These are phyloP conservation scores for Solanum corneliomulleri DNA, from an alignment of 257 asterid genomes.

Conservation along the genomic window DNA sequence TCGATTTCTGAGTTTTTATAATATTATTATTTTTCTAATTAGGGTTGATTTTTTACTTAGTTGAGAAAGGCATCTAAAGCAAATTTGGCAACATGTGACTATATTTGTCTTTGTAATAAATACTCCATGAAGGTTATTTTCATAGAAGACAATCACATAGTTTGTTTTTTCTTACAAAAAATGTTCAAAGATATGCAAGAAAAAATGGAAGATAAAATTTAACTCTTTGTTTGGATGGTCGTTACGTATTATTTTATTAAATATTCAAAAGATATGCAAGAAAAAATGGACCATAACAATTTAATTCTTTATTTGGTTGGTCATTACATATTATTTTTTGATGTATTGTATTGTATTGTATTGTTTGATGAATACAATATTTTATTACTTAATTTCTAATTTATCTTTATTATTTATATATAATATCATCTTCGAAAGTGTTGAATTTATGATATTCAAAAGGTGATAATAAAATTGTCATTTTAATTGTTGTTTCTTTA, in stretches of 20 bases:
- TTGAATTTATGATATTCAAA: neutral
- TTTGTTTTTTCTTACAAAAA: neutral
- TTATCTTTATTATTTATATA: neutral
- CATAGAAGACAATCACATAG: neutral
- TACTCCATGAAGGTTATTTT: neutral
- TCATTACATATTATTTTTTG: neutral
- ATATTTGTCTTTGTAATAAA: neutral
- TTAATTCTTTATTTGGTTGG: neutral
- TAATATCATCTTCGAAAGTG: neutral
- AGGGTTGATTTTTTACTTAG: neutral
- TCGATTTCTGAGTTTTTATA: neutral
- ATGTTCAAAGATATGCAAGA: neutral
- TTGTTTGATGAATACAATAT: neutral
- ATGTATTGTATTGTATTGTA: neutral
- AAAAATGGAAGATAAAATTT: neutral
- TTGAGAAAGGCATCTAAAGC: neutral
- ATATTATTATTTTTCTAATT: neutral
- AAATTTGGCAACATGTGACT: neutral
- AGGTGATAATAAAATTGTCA: too few relatives aligned
- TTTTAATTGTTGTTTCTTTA: neutral
- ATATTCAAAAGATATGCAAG: neutral
- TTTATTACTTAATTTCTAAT: neutral
- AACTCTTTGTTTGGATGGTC: too few relatives aligned
- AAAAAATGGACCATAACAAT: neutral
- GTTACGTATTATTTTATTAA: neutral